A percentile compares a stretch with the other conserved stretches of the same genome.
Conservation (phyloP, 805 yeast species). For the Lachancea waltii region DNA sequence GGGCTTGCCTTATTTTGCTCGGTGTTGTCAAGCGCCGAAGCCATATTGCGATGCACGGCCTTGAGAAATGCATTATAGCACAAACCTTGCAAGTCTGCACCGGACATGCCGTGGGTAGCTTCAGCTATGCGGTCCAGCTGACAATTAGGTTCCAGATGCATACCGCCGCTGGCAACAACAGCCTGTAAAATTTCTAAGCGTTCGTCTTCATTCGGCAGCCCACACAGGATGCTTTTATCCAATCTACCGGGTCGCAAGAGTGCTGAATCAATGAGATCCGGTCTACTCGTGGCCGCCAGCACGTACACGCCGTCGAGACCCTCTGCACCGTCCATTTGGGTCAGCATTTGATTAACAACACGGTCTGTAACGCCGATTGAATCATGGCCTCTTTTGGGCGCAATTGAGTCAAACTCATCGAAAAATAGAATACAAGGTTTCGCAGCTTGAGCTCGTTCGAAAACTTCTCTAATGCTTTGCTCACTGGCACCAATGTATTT, state of each 20-base stretch:
- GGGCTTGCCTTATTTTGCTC: background rate
- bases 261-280: conserved; percentile 93
- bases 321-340: conserved; percentile 99
- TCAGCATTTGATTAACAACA: conserved; percentile 92
- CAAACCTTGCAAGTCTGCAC: conserved; percentile 91
- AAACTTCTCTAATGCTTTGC: conserved; percentile 86
- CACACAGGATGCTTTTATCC: conserved; percentile 88
- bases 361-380: conserved; percentile 97
- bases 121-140: conserved; percentile 49
- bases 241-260: conserved; percentile 91
- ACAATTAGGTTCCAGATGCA: conserved; percentile 49
- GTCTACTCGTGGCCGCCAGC: conserved; percentile 92
- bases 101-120: conserved; percentile 71
- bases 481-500: conserved; percentile 97
- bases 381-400: conserved; percentile 97
- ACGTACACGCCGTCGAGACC: conserved; percentile 96
- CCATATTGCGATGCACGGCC: conserved; percentile 62
- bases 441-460: conserved; percentile 91
- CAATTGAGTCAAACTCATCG: conserved; percentile 95
- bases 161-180: conserved; percentile 21
- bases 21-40: background rate
- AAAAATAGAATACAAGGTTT: conserved; percentile 89
- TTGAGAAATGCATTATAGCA: conserved; percentile 86
- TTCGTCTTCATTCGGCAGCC: conserved; percentile 68
- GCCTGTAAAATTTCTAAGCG: conserved; percentile 59